Evolutionary conservation across 2,329 filamentous ascomycete species (phyloP).

Genomic region (Clarireedia hainanense): DNA sequence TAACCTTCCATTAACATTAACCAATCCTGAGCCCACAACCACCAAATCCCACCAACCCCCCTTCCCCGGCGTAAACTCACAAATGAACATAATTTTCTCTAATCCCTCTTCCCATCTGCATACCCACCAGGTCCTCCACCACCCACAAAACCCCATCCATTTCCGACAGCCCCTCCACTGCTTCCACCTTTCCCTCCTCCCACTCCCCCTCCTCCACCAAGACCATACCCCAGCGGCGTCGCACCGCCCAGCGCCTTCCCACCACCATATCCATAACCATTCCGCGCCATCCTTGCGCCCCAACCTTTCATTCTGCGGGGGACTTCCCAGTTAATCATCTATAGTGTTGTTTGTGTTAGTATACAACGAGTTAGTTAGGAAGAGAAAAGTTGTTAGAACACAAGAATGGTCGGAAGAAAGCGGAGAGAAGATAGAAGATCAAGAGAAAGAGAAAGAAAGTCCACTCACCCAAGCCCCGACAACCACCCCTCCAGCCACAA

Average conservation of each 20-base stretch:
- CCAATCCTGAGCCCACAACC: too few species aligned
- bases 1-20: too few species aligned
- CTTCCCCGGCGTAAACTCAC: too few species aligned
- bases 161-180: background rate
- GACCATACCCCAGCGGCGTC: conserved; percentile 21
- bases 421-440: too few species aligned
- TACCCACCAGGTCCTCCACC: too few species aligned
- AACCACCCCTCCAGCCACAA: conserved; percentile 46
- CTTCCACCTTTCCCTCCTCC: conserved; percentile 19
- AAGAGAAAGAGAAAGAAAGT: background rate
- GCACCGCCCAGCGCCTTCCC: conserved; percentile 19
- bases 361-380: background rate
- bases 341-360: background rate
- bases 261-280: conserved; percentile 21
- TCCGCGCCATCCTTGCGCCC: conserved; percentile 15
- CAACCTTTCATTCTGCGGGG: conserved; percentile 34
- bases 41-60: too few species aligned
- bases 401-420: too few species aligned
- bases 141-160: too few species aligned
- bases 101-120: too few species aligned
- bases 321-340: conserved; percentile 50
- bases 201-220: conserved; percentile 18
- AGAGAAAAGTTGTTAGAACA: background rate
- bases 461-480: conserved; percentile 41
- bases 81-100: too few species aligned